Conservation (phyloP, 495 filamentous ascomycete species). For the Aspergillus leporis region DNA sequence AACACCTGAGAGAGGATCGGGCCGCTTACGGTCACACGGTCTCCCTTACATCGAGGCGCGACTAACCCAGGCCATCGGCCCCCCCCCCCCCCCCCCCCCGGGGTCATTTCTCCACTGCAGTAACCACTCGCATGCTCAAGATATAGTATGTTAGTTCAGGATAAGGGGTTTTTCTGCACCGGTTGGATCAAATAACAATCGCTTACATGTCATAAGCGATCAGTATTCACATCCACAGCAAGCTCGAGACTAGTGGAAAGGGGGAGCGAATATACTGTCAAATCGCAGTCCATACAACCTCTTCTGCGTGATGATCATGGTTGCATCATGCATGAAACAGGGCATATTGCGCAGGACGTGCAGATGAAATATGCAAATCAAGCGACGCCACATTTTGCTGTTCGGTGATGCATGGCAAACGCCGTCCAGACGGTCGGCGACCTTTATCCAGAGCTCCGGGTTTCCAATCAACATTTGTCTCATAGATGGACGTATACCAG, state of each 20-base stretch:
- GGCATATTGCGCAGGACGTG: background rate
- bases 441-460: background rate
- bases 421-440: conserved; percentile 1
- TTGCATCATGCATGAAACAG: no score
- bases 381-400: background rate
- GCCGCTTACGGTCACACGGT: no score
- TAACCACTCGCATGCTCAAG: background rate
- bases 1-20: no score
- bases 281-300: no score
- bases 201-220: background rate
- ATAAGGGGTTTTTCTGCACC: background rate
- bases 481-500: background rate
- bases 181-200: background rate
- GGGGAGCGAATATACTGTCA: background rate
- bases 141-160: background rate
- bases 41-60: no score
- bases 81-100: no score
- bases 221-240: background rate
- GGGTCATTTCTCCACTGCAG: background rate
- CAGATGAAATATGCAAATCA: background rate
- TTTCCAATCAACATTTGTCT: background rate
- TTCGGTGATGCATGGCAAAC: background rate
- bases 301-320: no score
- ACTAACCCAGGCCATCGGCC: background rate
- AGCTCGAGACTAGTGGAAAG: background rate